Evolutionary conservation across 495 filamentous ascomycete genomes (phyloP), one percentile per base, ranked within the genome.

Genomic region (Trichoderma virens): DNA sequence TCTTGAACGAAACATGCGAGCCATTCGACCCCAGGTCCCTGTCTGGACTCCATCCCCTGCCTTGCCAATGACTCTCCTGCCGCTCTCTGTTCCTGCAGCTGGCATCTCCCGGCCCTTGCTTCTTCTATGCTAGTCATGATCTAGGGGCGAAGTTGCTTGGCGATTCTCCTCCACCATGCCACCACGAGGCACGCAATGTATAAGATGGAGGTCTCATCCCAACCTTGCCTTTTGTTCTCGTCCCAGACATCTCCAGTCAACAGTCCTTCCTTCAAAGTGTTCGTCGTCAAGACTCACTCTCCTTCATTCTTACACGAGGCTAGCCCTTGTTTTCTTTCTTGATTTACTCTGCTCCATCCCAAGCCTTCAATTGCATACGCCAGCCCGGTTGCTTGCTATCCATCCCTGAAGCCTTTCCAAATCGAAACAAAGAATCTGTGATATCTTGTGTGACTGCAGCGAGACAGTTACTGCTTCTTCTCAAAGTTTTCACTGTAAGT

Each of bases 401-500:
- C 25, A 56, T 16, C n/a, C 41, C 41, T 45, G 41, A 45, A 20
- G 20, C 13, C 23, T 59, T 32, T 59, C 20, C n/a, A 28, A 25
- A 14, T 28, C 3, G 54, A 59, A 59, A 14, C 4, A 25, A 13
- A 25, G 20, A 38, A 61, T 39, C 59, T 38, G 31, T 23, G 35
- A 61, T 34, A 39, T 34, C 31, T 38, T 34, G 56, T 31, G 27
- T 60, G 27, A 60, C 56, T 31, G 31, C 27, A 34, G 13, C 56
- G 9, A 62, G 74, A 76, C 56, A 81, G 79, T 68, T 74, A 79
- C 68, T 78, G 70, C n/a, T n/a, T 59, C 85, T 89, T 43, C 90
- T 90, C 5, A 76, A 83, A 63, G 87, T 92, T 86, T 87, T 92
- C 65, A 82, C 87, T 41, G 84, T 87, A 66, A 92, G 92, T 77